Conservation (phyloP, 2,329 filamentous ascomycete genomes). For the Diaporthe citrichinensis region DNA sequence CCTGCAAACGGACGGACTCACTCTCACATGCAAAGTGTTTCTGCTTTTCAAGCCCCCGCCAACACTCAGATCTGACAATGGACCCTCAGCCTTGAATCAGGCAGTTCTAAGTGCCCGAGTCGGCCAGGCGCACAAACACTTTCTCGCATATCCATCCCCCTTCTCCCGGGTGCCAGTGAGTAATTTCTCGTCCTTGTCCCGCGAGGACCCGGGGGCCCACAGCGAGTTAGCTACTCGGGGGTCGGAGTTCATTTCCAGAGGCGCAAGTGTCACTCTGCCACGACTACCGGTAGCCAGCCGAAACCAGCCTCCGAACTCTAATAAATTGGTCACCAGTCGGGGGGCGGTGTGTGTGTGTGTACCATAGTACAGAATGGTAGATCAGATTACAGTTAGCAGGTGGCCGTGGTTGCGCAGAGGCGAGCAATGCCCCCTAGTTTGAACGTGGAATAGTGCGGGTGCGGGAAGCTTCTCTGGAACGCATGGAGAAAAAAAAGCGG, state of each 20-base stretch:
- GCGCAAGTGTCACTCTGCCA: constrained; percentile 19
- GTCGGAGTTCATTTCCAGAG: constrained; percentile 18
- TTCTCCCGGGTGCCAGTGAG: not conserved
- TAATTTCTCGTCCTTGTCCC: not conserved
- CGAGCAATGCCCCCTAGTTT: constrained; percentile 13
- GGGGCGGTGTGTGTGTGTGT: constrained; percentile 24
- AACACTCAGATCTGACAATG: constrained; percentile 1
- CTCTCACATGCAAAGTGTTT: constrained; percentile 20
- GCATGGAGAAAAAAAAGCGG: not conserved
- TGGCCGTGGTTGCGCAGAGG: not conserved
- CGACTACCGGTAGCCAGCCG: constrained; percentile 30
- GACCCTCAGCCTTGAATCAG: constrained; percentile 22
- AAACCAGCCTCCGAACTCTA: constrained; percentile 27
- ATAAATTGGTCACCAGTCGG: constrained; percentile 21
- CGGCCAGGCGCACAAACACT: constrained; percentile 8
- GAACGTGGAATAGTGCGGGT: constrained; percentile 3
- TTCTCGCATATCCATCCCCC: not conserved
- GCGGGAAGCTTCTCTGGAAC: constrained; percentile 15
- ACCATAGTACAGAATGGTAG: constrained; percentile 9
- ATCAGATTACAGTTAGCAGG: constrained; percentile 18
- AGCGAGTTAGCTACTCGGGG: not conserved
- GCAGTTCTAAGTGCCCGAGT: not conserved
- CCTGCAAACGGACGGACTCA: constrained; percentile 5
- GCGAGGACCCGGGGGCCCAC: not conserved
- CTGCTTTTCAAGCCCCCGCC: constrained; percentile 1